These are phyloP conservation scores for Dioscorea cayenensis DNA, from an alignment of 116 monocot species.

Conservation along the genomic window DNA sequence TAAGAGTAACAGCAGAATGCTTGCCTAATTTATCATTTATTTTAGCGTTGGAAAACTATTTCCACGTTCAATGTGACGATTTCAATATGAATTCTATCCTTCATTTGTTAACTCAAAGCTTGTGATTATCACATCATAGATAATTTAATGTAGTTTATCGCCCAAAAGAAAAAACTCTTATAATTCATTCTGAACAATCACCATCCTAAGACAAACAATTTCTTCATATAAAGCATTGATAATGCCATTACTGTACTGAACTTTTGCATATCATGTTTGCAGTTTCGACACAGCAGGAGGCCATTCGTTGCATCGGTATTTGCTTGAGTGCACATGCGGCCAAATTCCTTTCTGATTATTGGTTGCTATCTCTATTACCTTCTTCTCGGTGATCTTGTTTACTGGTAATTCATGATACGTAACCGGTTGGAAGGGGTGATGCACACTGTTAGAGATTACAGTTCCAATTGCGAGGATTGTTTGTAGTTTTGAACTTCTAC, in stretches of 20 bases:
- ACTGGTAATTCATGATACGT: no score
- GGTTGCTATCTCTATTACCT: constrained; percentile 7
- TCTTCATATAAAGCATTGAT: background rate
- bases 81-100: background rate
- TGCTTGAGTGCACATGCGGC: constrained; percentile 50
- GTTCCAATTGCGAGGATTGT: no score
- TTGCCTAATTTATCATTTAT: background rate
- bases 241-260: background rate
- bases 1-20: background rate
- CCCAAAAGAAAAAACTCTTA: background rate
- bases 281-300: constrained; percentile 48
- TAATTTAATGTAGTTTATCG: no score
- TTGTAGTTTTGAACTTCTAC: no score
- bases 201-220: no score
- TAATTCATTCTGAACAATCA: no score
- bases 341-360: constrained; percentile 32
- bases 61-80: background rate
- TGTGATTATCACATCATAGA: background rate
- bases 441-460: no score
- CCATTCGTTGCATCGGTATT: constrained; percentile 28
- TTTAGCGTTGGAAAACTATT: background rate
- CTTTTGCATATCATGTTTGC: constrained; percentile 7
- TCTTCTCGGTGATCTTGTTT: no score
- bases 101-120: background rate
- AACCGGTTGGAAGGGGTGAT: no score